Evolutionary conservation across 345 rosid species (phyloP), one percentile per base, ranked within the genome.

Genomic region (Euclidium syriacum): DNA sequence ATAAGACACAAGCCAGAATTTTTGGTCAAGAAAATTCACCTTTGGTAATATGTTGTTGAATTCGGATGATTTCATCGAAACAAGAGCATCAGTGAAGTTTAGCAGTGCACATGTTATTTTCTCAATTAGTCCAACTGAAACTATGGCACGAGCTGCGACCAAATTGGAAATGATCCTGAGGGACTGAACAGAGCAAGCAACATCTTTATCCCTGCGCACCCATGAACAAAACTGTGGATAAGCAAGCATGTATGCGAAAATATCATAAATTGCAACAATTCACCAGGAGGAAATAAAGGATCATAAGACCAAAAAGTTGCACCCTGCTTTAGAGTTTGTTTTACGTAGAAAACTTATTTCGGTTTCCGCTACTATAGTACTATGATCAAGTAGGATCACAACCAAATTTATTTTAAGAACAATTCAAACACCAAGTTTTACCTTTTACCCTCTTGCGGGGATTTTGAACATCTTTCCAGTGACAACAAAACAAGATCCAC

Each of bases 81-180:
- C 73, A 39, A 83, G 67, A 36, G 60, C 51, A 10, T 77, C 77
- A 63, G 82, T 58, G 60, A 85, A 94, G 64, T 86, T 84, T 58
- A 90, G 80, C 75, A 94, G 79, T 71, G 79, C 87, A 70, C 78
- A 62, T 46, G 87, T 48, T 68, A 84, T 75, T 76, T 84, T 95
- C 65, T 90, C 83, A 64, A 72, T 67, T 48, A 84, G 58, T 59
- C 76, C 83, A 49, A 68, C 73, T 35, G 88, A 78, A 49, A 58
- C 78, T 41, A 80, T 77, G 43, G 80, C 88, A 51, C 83, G 86
- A 75, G 88, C 90, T 67, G 84, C 85, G 78, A 83, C 77, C 77
- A 94, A 75, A 72, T 94, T 90, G 71, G 97, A 81, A 68, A 94
- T 80, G 62, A 94, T 81, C 73, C 79, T 83, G 73, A 94, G 72